Evolutionary conservation across 345 rosid genomes (phyloP), one percentile per base, ranked within the genome.

Genomic region (Raphanus raphanistrum): DNA sequence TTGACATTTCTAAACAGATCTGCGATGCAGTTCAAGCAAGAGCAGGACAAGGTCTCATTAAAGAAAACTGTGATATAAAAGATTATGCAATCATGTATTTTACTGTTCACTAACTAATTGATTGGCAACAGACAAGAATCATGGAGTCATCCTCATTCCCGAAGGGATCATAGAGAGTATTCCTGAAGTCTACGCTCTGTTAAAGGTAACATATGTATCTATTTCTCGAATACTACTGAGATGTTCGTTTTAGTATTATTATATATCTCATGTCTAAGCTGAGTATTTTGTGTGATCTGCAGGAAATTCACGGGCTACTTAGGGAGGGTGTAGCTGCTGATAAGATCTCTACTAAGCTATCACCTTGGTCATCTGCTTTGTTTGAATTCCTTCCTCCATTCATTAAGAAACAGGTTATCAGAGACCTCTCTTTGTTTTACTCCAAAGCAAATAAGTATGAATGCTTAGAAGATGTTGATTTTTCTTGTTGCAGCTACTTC

Each of bases 21-120:
- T 96, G 99, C 45, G 99, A 96, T 85, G 98, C 99, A 25, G 93
- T 96, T 79, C 97, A 90, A 85, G 93, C 94, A 66, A 90, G 99
- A 80, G 96, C 98, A 13, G 86, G 80, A 60, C 88, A 86, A 88
- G 99, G 98, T 93, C 76, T 80, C 45, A 52, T 43, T 6, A 72
- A 13, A 0, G 17, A 48, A 63, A 75, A 63, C 50, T 48, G 66
- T 38, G 90, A 41, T 36, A 55, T 63, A 48, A 16, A 77, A 70
- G 33, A 68, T 63, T 48, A 7, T 15, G 54, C 76, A 21, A 15
- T 68, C 57, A 72, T 79, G 38, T 36, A n/a, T 58, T 32, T 72
- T 15, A 25, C 66, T 25, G n/a, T 48, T 27, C 15, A 76, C 64
- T 74, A 73, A 61, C 79, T 66, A 28, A 28, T 67, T 41, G 66